phyloP scores from a whole-genome alignment of 768 basidiomycete species.

The Lactarius deliciosus region DNA sequence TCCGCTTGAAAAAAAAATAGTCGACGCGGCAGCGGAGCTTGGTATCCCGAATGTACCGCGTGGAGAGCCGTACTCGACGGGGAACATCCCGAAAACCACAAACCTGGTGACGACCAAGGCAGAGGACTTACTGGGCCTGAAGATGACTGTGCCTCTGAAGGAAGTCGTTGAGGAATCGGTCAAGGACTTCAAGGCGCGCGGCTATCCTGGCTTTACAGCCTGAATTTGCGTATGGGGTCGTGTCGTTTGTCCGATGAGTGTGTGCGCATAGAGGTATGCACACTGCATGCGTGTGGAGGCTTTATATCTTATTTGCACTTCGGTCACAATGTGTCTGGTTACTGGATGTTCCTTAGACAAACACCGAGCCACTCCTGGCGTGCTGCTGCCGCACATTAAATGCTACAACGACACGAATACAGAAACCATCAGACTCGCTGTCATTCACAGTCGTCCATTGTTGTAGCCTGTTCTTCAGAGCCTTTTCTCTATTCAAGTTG shows the following conservation, averaged over 20 bases:
- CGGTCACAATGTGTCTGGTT: not conserved
- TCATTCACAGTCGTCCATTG: not conserved
- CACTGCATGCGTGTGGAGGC: not conserved
- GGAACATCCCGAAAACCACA: not conserved
- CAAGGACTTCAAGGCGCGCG: slow-evolving; percentile 18
- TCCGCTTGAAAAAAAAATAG: not conserved
- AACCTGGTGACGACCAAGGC: slow-evolving; percentile 7
- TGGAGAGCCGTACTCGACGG: slow-evolving; percentile 16
- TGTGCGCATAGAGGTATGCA: not conserved
- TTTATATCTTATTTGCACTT: not conserved
- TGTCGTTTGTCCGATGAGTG: not conserved
- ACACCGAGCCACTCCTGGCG: not conserved
- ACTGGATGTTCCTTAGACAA: not conserved
- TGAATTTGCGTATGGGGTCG: not conserved
- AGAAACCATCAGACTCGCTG: not conserved
- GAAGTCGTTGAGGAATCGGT: slow-evolving; percentile 14
- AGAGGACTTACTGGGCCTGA: slow-evolving; percentile 15
- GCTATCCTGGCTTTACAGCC: slow-evolving; percentile 15
- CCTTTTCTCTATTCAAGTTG: slow-evolving; percentile 1
- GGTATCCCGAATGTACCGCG: slow-evolving; percentile 15
- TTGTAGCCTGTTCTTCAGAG: not conserved
- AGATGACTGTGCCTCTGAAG: not conserved
- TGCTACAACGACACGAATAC: not conserved
- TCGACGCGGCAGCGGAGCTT: slow-evolving; percentile 18
- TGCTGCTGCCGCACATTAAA: slow-evolving; percentile 8